Evolutionary conservation across 169 alveolate species (phyloP).

Genomic region (Cryptosporidium meleagridis): DNA sequence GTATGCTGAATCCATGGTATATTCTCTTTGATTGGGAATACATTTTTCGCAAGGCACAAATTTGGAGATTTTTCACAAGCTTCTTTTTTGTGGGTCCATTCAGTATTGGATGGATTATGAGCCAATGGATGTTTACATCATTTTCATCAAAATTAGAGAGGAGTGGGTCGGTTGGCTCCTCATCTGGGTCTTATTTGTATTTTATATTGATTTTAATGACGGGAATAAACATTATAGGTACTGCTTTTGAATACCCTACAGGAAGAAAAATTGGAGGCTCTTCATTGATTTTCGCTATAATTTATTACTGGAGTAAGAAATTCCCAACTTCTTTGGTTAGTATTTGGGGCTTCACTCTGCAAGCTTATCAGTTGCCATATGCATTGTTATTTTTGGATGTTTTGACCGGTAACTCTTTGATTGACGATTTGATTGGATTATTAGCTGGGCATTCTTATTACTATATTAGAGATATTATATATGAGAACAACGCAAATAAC

Average conservation of each 20-base stretch:
- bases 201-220: slow-evolving; percentile 83
- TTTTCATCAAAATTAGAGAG: slow-evolving; percentile 84
- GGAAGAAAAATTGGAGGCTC: slow-evolving; percentile 80
- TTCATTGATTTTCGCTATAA: slow-evolving; percentile 83
- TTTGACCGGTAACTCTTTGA: slow-evolving; percentile 88
- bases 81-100: slow-evolving; percentile 88
- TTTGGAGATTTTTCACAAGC: slow-evolving; percentile 87
- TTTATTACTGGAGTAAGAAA: slow-evolving; percentile 89
- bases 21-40: slow-evolving; percentile 85
- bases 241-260: slow-evolving; percentile 84
- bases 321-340: slow-evolving; percentile 86
- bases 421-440: slow-evolving; percentile 88
- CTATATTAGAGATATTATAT: slow-evolving; percentile 85
- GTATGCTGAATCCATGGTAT: slow-evolving; percentile 80
- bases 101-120: slow-evolving; percentile 87
- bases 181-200: slow-evolving; percentile 85
- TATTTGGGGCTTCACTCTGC: slow-evolving; percentile 86
- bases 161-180: slow-evolving; percentile 79
- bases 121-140: slow-evolving; percentile 84
- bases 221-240: slow-evolving; percentile 78
- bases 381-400: slow-evolving; percentile 87
- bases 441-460: slow-evolving; percentile 88
- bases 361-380: slow-evolving; percentile 88
- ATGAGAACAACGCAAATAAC: slow-evolving; percentile 81
- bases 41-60: slow-evolving; percentile 79